A percentile compares a stretch with the other conserved stretches of the same genome.
Evolutionary conservation across 441 rosid species (phyloP).

Genomic region (Bocquillonia castaneifolia): DNA sequence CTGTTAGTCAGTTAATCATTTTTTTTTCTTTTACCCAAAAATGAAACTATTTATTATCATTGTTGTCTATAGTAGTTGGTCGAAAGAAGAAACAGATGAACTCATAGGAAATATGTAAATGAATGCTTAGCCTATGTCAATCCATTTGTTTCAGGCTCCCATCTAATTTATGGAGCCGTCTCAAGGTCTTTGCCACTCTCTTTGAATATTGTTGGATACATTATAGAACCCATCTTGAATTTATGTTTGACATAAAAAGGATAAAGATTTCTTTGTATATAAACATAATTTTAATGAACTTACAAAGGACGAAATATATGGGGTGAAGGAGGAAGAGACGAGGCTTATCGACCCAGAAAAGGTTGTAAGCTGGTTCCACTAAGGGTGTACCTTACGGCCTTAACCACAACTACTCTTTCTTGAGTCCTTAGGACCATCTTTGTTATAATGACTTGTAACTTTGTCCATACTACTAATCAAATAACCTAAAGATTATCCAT

Average conservation of each 20-base stretch:
- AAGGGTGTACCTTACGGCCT: conserved; percentile 75
- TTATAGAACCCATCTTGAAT: conserved; percentile 73
- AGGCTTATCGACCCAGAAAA: conserved; percentile 83
- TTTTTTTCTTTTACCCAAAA: conserved; percentile 1
- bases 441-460: conserved; percentile 76
- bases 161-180: conserved; percentile 19
- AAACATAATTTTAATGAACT: too few relatives aligned
- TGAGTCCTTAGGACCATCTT: conserved; percentile 60
- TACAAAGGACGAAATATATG: conserved; percentile 70
- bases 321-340: conserved; percentile 67
- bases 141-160: conserved; percentile 30
- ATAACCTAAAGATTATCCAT: conserved; percentile 31
- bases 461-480: conserved; percentile 61
- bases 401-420: conserved; percentile 72
- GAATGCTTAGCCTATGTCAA: conserved; percentile 10
- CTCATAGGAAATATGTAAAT: conserved; percentile 21
- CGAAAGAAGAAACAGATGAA: conserved; percentile 8
- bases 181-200: conserved; percentile 54
- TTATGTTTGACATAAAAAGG: background rate
- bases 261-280: too few relatives aligned
- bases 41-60: conserved; percentile 8
- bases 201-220: conserved; percentile 83
- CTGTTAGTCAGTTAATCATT: background rate
- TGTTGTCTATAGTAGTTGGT: conserved; percentile 23
- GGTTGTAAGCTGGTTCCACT: conserved; percentile 71